These are phyloP conservation scores for Larix kaempferi DNA, from an alignment of 75 land plant genomes.

Conservation along the genomic window DNA sequence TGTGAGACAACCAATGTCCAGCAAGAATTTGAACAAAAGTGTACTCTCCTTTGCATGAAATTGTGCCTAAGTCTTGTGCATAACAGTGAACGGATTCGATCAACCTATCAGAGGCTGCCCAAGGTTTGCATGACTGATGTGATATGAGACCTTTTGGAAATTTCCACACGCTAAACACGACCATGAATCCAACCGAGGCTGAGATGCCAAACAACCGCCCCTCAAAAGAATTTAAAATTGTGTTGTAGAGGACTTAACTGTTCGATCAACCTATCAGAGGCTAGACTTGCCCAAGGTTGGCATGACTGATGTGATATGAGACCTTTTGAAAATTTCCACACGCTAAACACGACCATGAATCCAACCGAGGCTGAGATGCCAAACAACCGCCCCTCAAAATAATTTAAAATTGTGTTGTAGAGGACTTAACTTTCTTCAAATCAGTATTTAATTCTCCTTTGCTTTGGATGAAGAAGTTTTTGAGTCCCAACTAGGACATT, in stretches of 20 bases:
- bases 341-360: background rate
- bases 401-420: background rate
- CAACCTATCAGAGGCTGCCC: background rate
- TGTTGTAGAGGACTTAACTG: background rate
- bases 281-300: background rate
- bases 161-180: constrained; percentile 2
- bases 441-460: background rate
- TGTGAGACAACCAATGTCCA: background rate
- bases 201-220: background rate
- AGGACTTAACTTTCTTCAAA: background rate
- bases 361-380: background rate
- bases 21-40: background rate
- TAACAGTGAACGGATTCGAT: background rate
- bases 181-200: too few species aligned
- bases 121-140: background rate
- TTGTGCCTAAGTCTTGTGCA: background rate
- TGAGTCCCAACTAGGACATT: background rate
- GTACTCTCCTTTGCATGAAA: background rate
- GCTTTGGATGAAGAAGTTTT: background rate
- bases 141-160: background rate
- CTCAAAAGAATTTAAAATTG: background rate
- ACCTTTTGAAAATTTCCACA: background rate
- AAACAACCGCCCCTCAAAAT: too few species aligned
- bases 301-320: background rate
- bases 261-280: too few species aligned